Base-by-base conservation (phyloP, 371 early-diverging fungal genomes). In the Sporodiniella umbellata region DNA sequence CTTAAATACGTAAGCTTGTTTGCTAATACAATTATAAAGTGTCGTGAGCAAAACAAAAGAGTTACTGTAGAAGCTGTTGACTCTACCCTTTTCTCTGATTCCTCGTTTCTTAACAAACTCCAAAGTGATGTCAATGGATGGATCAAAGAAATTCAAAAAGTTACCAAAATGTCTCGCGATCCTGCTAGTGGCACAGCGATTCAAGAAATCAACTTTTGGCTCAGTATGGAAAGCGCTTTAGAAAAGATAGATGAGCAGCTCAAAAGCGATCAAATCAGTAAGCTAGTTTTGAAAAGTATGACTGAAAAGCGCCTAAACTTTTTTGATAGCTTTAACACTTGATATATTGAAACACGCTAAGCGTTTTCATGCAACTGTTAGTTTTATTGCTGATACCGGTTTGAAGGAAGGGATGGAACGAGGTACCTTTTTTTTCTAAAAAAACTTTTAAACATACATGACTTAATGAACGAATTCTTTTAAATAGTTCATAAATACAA, bases 131-230 rank as follows among this genome's bases (percentile, higher is more conserved):
- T 99, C 38, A 98, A 98, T 59, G 87, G 88, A 6, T 99, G 99
- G 99, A 93, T 98, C 69, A 95, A 94, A 62, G 98, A 98, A 62
- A 98, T 99, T 58, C 96, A 98, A 64, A 96, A 95, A 63, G 96
- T 99, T 11, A 97, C 98, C 28, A 91, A 91, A 56, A 86, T 99
- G 55, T 80, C 86, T 23, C 84, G 98, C 47, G 99, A 99, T 62
- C 95, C 96, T 24, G 68, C 89, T 0, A 87, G 89, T 30, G 97
- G 95, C 14, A 88, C 93, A 3, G 96, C 98, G 14, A 86, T 89
- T 46, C 97, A 98, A 70, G 98, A 99, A 74, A 94, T 99, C 70
- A 95, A 95, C 71, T 99, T 98, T 66, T 99, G 99, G 99, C 69
- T 95, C 30, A 88, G 88, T 57, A 93, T 99, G 94, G 99, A 99